Evolutionary conservation across 2,329 filamentous ascomycete species (phyloP).

Genomic region (Alternaria longipes): DNA sequence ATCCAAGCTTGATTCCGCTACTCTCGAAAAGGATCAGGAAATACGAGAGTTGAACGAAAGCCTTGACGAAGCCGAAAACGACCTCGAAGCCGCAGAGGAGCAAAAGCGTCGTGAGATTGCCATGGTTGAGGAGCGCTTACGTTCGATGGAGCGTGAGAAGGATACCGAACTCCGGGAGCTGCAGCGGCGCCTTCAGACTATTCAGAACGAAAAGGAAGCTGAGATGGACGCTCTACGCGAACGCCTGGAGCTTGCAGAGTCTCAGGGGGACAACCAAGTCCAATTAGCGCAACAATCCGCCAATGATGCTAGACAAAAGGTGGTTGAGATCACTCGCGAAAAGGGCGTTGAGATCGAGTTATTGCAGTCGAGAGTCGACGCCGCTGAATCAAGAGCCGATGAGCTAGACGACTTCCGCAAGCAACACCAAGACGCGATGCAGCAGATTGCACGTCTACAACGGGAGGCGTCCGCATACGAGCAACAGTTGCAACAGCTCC

Average conservation of each 20-base stretch:
- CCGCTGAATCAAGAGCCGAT: conserved; percentile 46
- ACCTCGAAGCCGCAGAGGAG: conserved; percentile 35
- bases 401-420: conserved; percentile 49
- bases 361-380: conserved; percentile 48
- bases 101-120: conserved; percentile 44
- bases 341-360: conserved; percentile 52
- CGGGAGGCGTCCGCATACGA: conserved; percentile 41
- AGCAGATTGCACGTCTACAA: conserved; percentile 46
- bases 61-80: conserved; percentile 48
- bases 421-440: conserved; percentile 47
- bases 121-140: conserved; percentile 43
- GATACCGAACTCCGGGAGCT: conserved; percentile 50
- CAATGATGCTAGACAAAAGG: conserved; percentile 50
- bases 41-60: conserved; percentile 60
- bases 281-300: conserved; percentile 54
- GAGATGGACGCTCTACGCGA: conserved; percentile 54
- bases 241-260: conserved; percentile 52
- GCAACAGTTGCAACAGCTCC: conserved; percentile 44
- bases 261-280: conserved; percentile 52
- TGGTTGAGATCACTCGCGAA: conserved; percentile 48
- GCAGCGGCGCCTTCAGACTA: conserved; percentile 44
- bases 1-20: conserved; percentile 52
- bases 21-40: conserved; percentile 54
- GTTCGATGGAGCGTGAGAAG: conserved; percentile 46
- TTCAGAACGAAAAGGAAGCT: conserved; percentile 47